Evolutionary conservation across 2,329 filamentous ascomycete species (phyloP).

Genomic region (Colletotrichum limetticola): DNA sequence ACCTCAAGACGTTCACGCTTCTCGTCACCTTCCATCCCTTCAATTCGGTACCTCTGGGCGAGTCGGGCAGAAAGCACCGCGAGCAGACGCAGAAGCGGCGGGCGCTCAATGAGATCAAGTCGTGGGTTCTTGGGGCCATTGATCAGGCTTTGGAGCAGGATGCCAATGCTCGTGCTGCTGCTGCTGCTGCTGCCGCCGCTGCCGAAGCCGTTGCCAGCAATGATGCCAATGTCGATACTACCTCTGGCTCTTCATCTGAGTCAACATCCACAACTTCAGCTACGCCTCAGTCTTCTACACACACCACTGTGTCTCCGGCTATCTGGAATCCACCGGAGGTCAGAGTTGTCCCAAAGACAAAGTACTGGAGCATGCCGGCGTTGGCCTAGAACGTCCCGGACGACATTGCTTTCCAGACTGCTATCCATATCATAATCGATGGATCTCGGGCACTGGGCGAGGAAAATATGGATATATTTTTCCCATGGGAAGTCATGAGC

Average conservation of each 20-base stretch:
- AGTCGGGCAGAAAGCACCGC: conserved; percentile 6
- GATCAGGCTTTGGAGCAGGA: neutral
- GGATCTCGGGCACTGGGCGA: neutral
- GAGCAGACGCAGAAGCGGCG: conserved; percentile 1
- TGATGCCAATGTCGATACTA: too few relatives aligned
- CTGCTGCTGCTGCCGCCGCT: too few relatives aligned
- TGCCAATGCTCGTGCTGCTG: neutral
- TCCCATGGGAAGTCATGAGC: too few relatives aligned
- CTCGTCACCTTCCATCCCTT: conserved; percentile 16
- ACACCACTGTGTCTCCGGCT: too few relatives aligned
- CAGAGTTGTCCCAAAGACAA: conserved; percentile 18
- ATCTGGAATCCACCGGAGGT: conserved; percentile 3
- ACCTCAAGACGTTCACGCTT: conserved; percentile 13
- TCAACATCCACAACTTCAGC: too few relatives aligned
- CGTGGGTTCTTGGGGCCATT: neutral
- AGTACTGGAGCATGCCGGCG: conserved; percentile 15
- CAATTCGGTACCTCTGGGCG: neutral
- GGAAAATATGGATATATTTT: neutral
- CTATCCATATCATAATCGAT: neutral
- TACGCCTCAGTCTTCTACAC: neutral
- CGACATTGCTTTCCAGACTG: neutral
- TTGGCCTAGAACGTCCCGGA: neutral
- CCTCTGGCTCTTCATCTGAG: too few relatives aligned
- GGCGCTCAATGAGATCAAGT: conserved; percentile 14
- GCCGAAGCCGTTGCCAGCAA: too few relatives aligned